phyloP scores from a whole-genome alignment of 495 filamentous ascomycete genomes.

The Penicillium alfredii region DNA sequence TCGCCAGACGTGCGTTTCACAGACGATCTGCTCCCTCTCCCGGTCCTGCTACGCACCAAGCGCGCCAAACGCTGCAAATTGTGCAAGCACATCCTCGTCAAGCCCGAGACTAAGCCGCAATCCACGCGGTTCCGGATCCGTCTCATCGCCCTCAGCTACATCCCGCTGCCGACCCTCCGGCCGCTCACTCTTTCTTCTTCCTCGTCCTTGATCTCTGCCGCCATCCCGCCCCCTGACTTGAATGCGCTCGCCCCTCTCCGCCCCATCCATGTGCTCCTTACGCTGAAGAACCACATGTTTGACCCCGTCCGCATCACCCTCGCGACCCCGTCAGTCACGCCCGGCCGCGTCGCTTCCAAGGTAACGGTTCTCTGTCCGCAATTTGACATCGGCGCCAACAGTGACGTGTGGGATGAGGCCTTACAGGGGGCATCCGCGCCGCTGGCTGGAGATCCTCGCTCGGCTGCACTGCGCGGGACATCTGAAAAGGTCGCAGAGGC shows the following conservation, averaged over 20 bases:
- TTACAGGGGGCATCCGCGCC: slow-evolving; percentile 45
- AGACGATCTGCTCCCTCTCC: slow-evolving; percentile 68
- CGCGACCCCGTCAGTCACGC: slow-evolving; percentile 74
- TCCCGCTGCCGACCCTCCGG: slow-evolving; percentile 70
- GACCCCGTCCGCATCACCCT: slow-evolving; percentile 81
- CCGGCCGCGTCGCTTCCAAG: slow-evolving; percentile 66
- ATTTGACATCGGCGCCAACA: slow-evolving; percentile 91
- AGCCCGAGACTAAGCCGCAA: slow-evolving; percentile 84
- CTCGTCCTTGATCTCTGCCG: slow-evolving; percentile 16
- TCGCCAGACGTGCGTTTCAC: slow-evolving; percentile 49
- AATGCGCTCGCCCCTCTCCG: slow-evolving; percentile 55
- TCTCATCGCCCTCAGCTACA: slow-evolving; percentile 81
- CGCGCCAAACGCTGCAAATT: slow-evolving; percentile 85
- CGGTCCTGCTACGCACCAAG: slow-evolving; percentile 79
- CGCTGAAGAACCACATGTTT: slow-evolving; percentile 89
- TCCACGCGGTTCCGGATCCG: slow-evolving; percentile 84
- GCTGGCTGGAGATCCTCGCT: slow-evolving; percentile 27
- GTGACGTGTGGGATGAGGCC: slow-evolving; percentile 94
- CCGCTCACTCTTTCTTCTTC: slow-evolving; percentile 47
- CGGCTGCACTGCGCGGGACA: slow-evolving; percentile 29
- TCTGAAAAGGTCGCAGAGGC: slow-evolving; percentile 67
- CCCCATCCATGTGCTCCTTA: slow-evolving; percentile 77
- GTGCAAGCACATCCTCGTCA: slow-evolving; percentile 91
- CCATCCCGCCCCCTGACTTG: slow-evolving; percentile 33
- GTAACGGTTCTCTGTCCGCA: slow-evolving; percentile 92